Evolutionary conservation across 1,284 basidiomycete species (phyloP).

Genomic region (Puccinia triticina): DNA sequence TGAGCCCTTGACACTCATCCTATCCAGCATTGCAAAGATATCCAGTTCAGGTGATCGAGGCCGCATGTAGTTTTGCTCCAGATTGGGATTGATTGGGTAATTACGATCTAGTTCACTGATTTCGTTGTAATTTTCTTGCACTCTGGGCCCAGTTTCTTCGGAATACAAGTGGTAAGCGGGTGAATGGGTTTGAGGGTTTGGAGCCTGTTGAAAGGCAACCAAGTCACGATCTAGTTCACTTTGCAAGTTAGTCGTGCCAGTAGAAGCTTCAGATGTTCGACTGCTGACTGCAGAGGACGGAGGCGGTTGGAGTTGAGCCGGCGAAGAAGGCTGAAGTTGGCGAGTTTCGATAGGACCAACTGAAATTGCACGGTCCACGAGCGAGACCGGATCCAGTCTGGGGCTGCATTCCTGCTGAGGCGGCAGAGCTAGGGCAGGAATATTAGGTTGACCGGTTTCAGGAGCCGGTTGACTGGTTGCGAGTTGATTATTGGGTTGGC

Average conservation of each 20-base stretch:
- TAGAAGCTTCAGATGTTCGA: slow-evolving; percentile 21
- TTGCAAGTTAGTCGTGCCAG: slow-evolving; percentile 38
- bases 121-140: not conserved
- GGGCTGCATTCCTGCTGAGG: slow-evolving; percentile 32
- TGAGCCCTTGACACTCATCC: slow-evolving; percentile 46
- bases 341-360: slow-evolving; percentile 11
- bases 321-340: not conserved
- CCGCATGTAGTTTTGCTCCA: slow-evolving; percentile 7
- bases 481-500: slow-evolving; percentile 8
- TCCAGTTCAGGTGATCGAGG: slow-evolving; percentile 44
- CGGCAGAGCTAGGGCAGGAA: not conserved
- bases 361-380: slow-evolving; percentile 42
- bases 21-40: slow-evolving; percentile 51
- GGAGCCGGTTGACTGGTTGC: slow-evolving; percentile 1
- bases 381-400: slow-evolving; percentile 33
- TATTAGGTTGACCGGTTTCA: not conserved
- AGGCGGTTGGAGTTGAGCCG: slow-evolving; percentile 18
- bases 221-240: slow-evolving; percentile 50
- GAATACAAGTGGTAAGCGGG: slow-evolving; percentile 26
- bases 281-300: slow-evolving; percentile 21
- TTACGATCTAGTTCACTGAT: not conserved
- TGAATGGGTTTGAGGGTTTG: not conserved
- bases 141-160: not conserved
- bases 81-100: slow-evolving; percentile 40
- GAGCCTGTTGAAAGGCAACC: slow-evolving; percentile 1